Conservation (phyloP, 805 yeast species). For the Tetrapisispora phaffii region DNA sequence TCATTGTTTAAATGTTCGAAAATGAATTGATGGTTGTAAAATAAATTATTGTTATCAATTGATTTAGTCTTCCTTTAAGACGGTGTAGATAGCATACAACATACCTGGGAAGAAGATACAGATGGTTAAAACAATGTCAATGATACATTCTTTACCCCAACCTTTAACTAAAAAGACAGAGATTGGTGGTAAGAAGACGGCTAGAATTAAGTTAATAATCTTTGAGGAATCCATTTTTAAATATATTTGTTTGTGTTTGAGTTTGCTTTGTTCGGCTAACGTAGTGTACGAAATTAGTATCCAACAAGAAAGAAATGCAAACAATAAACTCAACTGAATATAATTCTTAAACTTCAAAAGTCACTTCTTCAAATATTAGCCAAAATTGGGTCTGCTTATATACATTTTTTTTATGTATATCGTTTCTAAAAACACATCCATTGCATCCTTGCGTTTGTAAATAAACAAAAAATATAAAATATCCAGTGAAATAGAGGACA, state of each 20-base stretch:
- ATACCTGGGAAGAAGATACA: conserved; percentile 62
- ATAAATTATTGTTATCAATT: too few species aligned
- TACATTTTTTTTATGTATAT: neutral
- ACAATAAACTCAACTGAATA: neutral
- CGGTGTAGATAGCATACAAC: conserved; percentile 60
- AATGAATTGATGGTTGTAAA: neutral
- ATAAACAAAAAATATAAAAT: neutral
- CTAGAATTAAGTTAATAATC: conserved; percentile 24
- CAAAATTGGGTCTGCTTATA: neutral
- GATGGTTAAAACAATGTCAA: conserved; percentile 44
- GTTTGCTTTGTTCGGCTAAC: neutral
- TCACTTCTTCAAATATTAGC: neutral
- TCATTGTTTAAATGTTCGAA: neutral
- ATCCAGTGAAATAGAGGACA: neutral
- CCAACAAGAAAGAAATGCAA: neutral
- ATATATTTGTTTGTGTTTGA: neutral
- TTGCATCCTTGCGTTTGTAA: neutral
- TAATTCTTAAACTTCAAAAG: neutral
- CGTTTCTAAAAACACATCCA: neutral
- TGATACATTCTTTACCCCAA: conserved; percentile 48
- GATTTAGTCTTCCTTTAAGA: conserved; percentile 13
- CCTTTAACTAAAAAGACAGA: conserved; percentile 66
- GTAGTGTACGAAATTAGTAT: neutral
- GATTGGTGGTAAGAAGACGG: conserved; percentile 61
- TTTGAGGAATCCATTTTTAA: conserved; percentile 2